Base-by-base conservation (phyloP, 164 flowering plant species). In the Chimonanthus praecox region DNA sequence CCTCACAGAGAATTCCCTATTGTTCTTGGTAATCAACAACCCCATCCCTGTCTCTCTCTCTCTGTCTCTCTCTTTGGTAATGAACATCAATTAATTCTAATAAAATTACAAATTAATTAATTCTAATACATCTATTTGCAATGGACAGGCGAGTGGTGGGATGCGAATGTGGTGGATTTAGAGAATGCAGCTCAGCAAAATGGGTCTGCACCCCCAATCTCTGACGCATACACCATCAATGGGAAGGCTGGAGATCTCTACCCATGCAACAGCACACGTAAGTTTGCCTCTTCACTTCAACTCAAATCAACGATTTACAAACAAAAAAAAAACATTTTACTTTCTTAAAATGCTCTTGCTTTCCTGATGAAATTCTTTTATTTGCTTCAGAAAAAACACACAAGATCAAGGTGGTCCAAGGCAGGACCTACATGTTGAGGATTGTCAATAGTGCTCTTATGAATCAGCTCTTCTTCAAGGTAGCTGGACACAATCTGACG, bases 361-460 rank as follows among this genome's bases (percentile, higher is more conserved):
- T 33, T 33, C 33, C 33, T 33, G 33, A 33, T 33, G 33, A 33
- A 33, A 33, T 54, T 54, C 4, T 54, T 54, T 66, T 45, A 8
- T 44, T 66, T 66, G 13, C 5, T 20, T n/a, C 8, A 18, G 11
- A 80, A 91, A 92, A 76, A 2, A 88, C 79, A 5, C 82, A 75
- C 72, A 78, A 64, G 70, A 64, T 89, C 15, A 78, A 75, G 3
- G 94, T 92, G 44, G 73, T 18, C 15, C 71, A 50, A 8, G 96
- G 94, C 49, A 85, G 83, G 71, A 90, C 89, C 3, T 89, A 90
- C 74, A 84, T 89, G 70, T 78, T 92, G 2, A 84, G 92, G 2
- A 86, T 92, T 13, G 79, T 92, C 90, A 90, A 92, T 79, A 90
- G 91, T 82, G 97, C 92, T 79, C 87, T 92, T 85, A 88, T 89